phyloP scores from a whole-genome alignment of 1,139 yeast species.

The Taphrina communis region DNA sequence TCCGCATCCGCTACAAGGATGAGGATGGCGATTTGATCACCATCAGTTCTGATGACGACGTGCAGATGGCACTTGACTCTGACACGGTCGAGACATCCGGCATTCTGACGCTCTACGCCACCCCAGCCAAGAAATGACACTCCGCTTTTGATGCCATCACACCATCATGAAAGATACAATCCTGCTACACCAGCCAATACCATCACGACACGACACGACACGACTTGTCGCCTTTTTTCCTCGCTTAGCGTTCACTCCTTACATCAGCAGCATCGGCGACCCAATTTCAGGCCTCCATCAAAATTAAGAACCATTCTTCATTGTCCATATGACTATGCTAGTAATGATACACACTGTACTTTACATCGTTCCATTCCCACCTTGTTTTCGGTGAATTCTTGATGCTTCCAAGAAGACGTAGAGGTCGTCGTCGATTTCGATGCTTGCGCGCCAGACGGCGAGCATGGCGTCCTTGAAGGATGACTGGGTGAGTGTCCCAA shows the following conservation, averaged over 20 bases:
- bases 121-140: conserved; percentile 8
- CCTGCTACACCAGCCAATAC: too few species aligned
- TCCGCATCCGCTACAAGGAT: conserved; percentile 79
- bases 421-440: background rate
- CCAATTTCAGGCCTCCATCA: background rate
- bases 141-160: background rate
- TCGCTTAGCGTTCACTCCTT: background rate
- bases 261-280: conserved; percentile 11
- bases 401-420: background rate
- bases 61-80: conserved; percentile 55
- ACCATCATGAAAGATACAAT: background rate
- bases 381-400: background rate
- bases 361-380: too few species aligned
- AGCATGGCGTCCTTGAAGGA: conserved; percentile 2
- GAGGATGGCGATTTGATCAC: conserved; percentile 95
- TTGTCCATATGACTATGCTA: conserved; percentile 21
- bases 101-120: conserved; percentile 14
- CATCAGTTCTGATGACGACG: conserved; percentile 81
- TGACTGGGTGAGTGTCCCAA: background rate
- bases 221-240: too few species aligned
- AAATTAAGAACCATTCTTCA: background rate
- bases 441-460: background rate
- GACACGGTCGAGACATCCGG: background rate
- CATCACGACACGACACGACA: too few species aligned
- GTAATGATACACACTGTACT: conserved; percentile 8